These are phyloP conservation scores for Salvia rosmarinus DNA, from an alignment of 257 asterid species.

Conservation along the genomic window DNA sequence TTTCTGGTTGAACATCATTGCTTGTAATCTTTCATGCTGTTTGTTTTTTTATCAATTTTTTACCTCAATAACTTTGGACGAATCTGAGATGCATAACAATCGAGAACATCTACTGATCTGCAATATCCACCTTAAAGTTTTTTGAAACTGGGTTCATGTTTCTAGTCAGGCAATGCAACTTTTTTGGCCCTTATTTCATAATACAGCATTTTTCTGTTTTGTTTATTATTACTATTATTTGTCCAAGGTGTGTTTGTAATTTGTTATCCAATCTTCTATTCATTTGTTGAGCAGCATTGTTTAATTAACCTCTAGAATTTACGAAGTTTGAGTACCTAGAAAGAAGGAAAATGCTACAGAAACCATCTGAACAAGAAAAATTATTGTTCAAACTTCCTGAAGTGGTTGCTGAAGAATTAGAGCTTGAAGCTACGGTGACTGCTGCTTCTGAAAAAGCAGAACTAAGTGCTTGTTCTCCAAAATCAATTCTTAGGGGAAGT, in stretches of 20 bases:
- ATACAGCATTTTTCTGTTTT: slow-evolving; percentile 20
- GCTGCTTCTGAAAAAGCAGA: slow-evolving; percentile 47
- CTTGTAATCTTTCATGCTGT: neutral
- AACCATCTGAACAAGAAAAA: slow-evolving; percentile 70
- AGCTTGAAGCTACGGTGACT: slow-evolving; percentile 43
- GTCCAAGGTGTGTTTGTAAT: neutral
- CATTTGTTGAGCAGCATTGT: slow-evolving; percentile 36
- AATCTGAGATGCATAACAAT: neutral
- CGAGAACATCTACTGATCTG: slow-evolving; percentile 1
- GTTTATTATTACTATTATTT: neutral
- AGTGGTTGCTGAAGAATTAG: slow-evolving; percentile 75
- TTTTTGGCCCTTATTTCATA: neutral
- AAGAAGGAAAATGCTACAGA: slow-evolving; percentile 64
- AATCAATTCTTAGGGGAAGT: slow-evolving; percentile 43
- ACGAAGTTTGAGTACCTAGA: slow-evolving; percentile 65
- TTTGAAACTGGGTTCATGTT: slow-evolving; percentile 13
- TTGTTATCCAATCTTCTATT: neutral
- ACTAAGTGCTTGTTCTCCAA: slow-evolving; percentile 51
- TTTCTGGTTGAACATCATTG: neutral
- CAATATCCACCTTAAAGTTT: neutral
- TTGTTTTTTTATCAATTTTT: neutral
- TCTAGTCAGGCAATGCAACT: slow-evolving; percentile 12
- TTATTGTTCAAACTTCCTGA: slow-evolving; percentile 60
- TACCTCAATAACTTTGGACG: neutral
- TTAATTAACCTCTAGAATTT: slow-evolving; percentile 55